Evolutionary conservation across 148 eudicot species (phyloP).

Genomic region (Cornus kousa): DNA sequence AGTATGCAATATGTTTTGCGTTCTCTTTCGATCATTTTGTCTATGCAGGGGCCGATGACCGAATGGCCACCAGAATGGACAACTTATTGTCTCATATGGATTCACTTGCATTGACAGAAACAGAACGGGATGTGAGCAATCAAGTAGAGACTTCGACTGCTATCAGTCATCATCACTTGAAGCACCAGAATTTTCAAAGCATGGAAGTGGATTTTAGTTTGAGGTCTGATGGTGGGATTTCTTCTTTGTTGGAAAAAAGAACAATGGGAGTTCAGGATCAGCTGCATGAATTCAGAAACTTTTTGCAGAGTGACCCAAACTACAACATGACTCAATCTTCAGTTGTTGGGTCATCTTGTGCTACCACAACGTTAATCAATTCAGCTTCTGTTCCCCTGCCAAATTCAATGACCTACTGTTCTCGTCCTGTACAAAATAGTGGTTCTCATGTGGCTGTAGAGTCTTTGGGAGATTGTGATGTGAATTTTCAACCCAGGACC

Average conservation of each 20-base stretch:
- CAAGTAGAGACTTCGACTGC: conserved; percentile 48
- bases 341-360: conserved; percentile 68
- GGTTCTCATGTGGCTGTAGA: conserved; percentile 20
- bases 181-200: conserved; percentile 28
- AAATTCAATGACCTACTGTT: conserved; percentile 58
- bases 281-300: conserved; percentile 60
- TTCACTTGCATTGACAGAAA: conserved; percentile 96
- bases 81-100: conserved; percentile 67
- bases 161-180: conserved; percentile 32
- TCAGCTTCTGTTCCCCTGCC: conserved; percentile 67
- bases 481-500: conserved; percentile 23
- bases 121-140: conserved; percentile 55
- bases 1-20: conserved; percentile 9
- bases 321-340: conserved; percentile 82
- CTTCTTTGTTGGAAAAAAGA: conserved; percentile 33
- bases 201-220: conserved; percentile 41
- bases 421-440: conserved; percentile 39
- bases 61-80: conserved; percentile 52
- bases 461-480: conserved; percentile 31
- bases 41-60: conserved; percentile 65
- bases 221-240: conserved; percentile 40
- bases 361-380: conserved; percentile 78
- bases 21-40: conserved; percentile 36
- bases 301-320: conserved; percentile 57
- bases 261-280: conserved; percentile 49